phyloP scores from a whole-genome alignment of 1,139 yeast species.

The Candida frijolesensis region DNA sequence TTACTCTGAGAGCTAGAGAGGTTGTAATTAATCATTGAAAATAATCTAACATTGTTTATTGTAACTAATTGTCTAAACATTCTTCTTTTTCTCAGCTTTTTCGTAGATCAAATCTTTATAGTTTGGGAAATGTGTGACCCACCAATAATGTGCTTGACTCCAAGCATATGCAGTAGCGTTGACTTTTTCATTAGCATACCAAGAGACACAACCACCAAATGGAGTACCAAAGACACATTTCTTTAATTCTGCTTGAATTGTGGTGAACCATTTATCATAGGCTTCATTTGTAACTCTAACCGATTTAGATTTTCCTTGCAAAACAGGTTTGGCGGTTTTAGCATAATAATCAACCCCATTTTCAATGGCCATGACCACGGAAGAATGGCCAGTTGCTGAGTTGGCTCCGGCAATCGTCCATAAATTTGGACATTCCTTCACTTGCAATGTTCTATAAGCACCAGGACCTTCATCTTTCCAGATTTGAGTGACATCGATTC shows the following conservation, averaged over 20 bases:
- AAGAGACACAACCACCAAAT: constrained; percentile 47
- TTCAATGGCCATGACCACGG: constrained; percentile 46
- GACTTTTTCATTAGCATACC: constrained; percentile 35
- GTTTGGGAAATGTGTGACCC: constrained; percentile 29
- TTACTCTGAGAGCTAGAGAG: too few relatives aligned
- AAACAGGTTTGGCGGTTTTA: constrained; percentile 28
- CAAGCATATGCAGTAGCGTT: constrained; percentile 44
- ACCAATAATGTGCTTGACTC: constrained; percentile 39
- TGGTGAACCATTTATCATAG: constrained; percentile 39
- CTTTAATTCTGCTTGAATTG: constrained; percentile 29
- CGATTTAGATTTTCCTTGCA: constrained; percentile 32
- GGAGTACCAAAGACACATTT: constrained; percentile 40
- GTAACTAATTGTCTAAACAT: neutral
- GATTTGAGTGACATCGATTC: constrained; percentile 19
- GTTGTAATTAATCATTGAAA: too few relatives aligned
- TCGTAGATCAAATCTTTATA: constrained; percentile 28
- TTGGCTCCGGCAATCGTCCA: constrained; percentile 46
- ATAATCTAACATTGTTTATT: too few relatives aligned
- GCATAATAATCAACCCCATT: constrained; percentile 32
- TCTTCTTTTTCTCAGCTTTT: neutral
- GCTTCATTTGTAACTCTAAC: constrained; percentile 35
- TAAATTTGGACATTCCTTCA: constrained; percentile 39
- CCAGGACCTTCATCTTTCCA: constrained; percentile 37
- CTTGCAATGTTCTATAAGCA: constrained; percentile 40
- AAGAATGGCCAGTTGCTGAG: constrained; percentile 47